Conservation (phyloP, 2,329 filamentous ascomycete species). For the Arthrobotrys iridis region DNA sequence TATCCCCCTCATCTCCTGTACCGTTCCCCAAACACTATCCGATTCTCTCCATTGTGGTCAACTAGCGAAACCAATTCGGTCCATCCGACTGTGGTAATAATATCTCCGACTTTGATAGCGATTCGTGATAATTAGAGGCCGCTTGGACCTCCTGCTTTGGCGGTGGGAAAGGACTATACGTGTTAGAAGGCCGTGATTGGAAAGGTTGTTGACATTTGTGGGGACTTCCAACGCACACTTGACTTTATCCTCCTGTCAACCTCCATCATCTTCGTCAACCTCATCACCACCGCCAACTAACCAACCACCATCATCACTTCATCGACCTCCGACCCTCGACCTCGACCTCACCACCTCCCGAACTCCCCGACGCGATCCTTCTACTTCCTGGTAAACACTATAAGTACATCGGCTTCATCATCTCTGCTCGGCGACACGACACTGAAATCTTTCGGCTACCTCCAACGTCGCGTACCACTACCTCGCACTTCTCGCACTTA, state of each 20-base stretch:
- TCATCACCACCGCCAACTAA: conserved; percentile 1
- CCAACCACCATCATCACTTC: neutral
- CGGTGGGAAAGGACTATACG: conserved; percentile 25
- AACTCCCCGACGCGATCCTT: neutral
- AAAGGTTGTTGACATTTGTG: conserved; percentile 29
- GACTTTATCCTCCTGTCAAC: neutral
- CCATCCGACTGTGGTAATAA: no score
- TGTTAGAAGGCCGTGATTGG: conserved; percentile 43
- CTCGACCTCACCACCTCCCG: neutral
- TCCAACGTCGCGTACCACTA: conserved; percentile 14
- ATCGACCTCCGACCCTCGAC: neutral
- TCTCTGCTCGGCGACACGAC: neutral
- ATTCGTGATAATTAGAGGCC: conserved; percentile 16
- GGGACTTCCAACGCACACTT: conserved; percentile 13
- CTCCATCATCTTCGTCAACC: neutral
- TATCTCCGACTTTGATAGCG: conserved; percentile 38
- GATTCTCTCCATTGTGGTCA: neutral
- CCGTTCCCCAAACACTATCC: conserved; percentile 25
- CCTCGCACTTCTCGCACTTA: neutral
- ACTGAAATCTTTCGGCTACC: neutral
- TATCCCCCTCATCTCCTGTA: conserved; percentile 42
- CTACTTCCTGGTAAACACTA: neutral
- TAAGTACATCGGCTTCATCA: neutral
- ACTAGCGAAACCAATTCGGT: neutral
- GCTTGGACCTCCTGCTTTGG: conserved; percentile 47